These are phyloP conservation scores for Alternaria triticimaculans DNA, from an alignment of 2,329 filamentous ascomycete species.

Conservation along the genomic window DNA sequence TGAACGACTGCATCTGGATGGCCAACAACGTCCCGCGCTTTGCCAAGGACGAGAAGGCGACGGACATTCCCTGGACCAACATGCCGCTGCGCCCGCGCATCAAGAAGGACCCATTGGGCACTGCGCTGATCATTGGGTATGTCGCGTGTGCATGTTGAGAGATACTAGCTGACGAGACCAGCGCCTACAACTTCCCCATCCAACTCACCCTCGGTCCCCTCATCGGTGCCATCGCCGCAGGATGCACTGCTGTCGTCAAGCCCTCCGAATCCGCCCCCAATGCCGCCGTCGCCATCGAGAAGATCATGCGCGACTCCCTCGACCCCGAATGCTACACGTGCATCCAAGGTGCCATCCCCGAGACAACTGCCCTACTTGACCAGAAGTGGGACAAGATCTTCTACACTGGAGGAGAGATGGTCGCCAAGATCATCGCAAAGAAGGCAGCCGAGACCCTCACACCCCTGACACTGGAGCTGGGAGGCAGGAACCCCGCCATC, in stretches of 20 bases:
- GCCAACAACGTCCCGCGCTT: conserved; percentile 80
- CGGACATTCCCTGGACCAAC: conserved; percentile 73
- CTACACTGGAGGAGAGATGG: conserved; percentile 82
- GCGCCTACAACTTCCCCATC: conserved; percentile 91
- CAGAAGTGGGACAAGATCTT: conserved; percentile 98
- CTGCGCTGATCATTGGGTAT: conserved; percentile 74
- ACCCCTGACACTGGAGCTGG: conserved; percentile 87
- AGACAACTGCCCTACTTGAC: conserved; percentile 81
- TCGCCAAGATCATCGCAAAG: conserved; percentile 68
- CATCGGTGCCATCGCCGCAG: conserved; percentile 88
- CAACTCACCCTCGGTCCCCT: conserved; percentile 79
- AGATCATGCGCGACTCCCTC: conserved; percentile 76
- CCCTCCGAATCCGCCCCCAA: conserved; percentile 83
- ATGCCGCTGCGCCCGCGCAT: conserved; percentile 75
- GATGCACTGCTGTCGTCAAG: conserved; percentile 89
- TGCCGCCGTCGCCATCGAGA: conserved; percentile 78
- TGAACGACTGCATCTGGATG: conserved; percentile 81
- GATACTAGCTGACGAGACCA: conserved; percentile 32
- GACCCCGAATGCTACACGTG: conserved; percentile 78
- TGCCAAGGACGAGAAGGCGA: conserved; percentile 79
- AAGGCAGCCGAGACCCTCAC: conserved; percentile 67
- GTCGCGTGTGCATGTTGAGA: not conserved
- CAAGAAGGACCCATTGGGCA: conserved; percentile 85
- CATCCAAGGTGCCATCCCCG: conserved; percentile 80
- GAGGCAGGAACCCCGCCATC: conserved; percentile 90